Evolutionary conservation across 495 filamentous ascomycete genomes (phyloP).

Genomic region (Talaromyces adpressus): DNA sequence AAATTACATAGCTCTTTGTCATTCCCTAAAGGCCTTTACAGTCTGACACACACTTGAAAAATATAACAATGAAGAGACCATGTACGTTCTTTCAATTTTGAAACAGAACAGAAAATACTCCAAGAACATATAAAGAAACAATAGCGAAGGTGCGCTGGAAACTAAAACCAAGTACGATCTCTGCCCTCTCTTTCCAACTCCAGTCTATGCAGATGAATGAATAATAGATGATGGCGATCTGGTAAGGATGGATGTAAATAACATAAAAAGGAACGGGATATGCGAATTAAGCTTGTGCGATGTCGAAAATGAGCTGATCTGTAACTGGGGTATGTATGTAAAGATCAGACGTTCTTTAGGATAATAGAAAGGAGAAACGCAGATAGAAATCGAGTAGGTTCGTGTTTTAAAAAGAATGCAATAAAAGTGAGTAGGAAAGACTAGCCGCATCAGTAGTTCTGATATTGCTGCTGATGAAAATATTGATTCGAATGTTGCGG

Average conservation of each 20-base stretch:
- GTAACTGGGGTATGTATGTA: neutral
- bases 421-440: too few species aligned
- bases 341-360: neutral
- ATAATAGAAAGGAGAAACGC: neutral
- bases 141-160: neutral
- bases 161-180: neutral
- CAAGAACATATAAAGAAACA: neutral
- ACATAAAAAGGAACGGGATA: neutral
- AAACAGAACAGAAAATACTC: neutral
- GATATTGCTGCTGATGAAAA: neutral
- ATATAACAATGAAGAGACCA: neutral
- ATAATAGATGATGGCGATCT: neutral
- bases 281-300: neutral
- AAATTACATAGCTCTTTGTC: too few species aligned
- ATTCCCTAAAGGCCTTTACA: too few species aligned
- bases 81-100: neutral
- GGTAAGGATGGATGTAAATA: neutral
- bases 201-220: conserved; percentile 1
- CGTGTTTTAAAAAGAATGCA: neutral
- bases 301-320: neutral
- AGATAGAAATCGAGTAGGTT: too few species aligned
- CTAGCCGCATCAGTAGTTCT: neutral
- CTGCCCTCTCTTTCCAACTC: conserved; percentile 1
- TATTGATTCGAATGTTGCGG: conserved; percentile 3
- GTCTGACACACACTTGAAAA: too few species aligned